Base-by-base conservation (phyloP, 2,329 filamentous ascomycete genomes). In the Diaporthe velutina region DNA sequence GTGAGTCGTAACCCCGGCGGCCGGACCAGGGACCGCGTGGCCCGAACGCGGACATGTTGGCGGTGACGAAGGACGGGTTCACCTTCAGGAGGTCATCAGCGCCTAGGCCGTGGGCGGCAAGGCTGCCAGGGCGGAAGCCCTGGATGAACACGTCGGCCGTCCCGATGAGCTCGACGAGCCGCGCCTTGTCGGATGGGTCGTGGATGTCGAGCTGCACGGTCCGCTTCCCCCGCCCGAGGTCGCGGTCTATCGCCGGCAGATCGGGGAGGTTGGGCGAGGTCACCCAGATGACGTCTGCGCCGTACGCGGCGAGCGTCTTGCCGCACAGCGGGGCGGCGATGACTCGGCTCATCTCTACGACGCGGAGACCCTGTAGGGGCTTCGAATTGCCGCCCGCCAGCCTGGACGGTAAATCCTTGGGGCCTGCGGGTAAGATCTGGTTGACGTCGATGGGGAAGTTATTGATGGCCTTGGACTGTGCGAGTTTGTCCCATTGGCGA, bases 211-310 rank as follows among this genome's bases (percentile, higher is more conserved):
- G 8, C 19, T 67, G 61, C 6, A 67, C 61, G 28, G 42, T 67
- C 6, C 42, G 30, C 22, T 67, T 50, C 5, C 61, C 61, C 22
- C 61, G 45, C 1, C 60, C 60, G 19, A 66, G 35, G 28, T 67
- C 61, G 19, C 61, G 45, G 28, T 67, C 61, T 6, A 67, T 35
- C 10, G 61, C 25, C 6, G 61, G 61, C 13, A 67, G 30, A 7
- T 67, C 61, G 3, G 61, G 42, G 0, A 67, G 30, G 42, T 25
- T 50, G 4, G 61, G 61, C 12, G 45, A 52, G 1, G 61, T 67
- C 12, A 67, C 30, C 61, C 61, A 67, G 19, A 67, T 67, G 22
- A 67, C 45, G 6, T 67, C 45, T 8, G 61, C 61, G 30, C 61
- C 61, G 12, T 67, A 35, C 1, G 45, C 61, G 22, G 61, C 61